Base-by-base conservation (phyloP, 2,329 filamentous ascomycete genomes). In the Trichoderma sp. region DNA sequence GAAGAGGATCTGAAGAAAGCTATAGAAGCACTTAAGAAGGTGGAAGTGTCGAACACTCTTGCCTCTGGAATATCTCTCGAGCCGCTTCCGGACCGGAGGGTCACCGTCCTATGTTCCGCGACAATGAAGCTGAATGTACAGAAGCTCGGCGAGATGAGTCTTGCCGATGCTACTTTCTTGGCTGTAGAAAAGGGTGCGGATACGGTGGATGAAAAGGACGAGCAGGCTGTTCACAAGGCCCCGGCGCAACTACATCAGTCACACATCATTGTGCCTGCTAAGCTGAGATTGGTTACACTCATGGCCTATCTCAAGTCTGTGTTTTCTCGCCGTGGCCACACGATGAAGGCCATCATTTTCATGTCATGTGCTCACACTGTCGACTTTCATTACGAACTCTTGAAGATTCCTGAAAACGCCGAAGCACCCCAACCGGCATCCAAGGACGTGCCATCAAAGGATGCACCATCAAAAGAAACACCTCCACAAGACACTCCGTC, bases 71-170 rank as follows among this genome's bases (percentile, higher is more conserved):
- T 85, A 4, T 79, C 82, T 2, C 83, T 90, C 46, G 87, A 87
- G 21, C 83, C 91, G 4, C 84, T 97, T 8, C 90, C 93, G 0
- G 88, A 88, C 65, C 87, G 94, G 72, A 88, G 94, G 68, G 90
- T 93, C 1, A 98, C 96, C 0, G 86, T 99, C 4, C 86, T 99
- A 3, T 99, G 96, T 79, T 99, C 96, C 4, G 96, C 96, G 3
- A 99, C 96, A 0, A 92, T 99, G 90, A 97, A 97, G 82, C 94
- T 97, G 89, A 96, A 95, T 74, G 96, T 98, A 1, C 94, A 98
- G 78, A 91, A 91, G 74, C 83, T 99, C 6, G 94, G 95, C 52
- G 94, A 97, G 76, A 97, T 98, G 81, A 97, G 94, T 83, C 83
- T 99, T 78, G 94, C 96, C 74, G 93, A 98, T 75, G 94, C 96